Conservation (phyloP, 352 stramenopile genomes). For the Phytophthora brassicae region DNA sequence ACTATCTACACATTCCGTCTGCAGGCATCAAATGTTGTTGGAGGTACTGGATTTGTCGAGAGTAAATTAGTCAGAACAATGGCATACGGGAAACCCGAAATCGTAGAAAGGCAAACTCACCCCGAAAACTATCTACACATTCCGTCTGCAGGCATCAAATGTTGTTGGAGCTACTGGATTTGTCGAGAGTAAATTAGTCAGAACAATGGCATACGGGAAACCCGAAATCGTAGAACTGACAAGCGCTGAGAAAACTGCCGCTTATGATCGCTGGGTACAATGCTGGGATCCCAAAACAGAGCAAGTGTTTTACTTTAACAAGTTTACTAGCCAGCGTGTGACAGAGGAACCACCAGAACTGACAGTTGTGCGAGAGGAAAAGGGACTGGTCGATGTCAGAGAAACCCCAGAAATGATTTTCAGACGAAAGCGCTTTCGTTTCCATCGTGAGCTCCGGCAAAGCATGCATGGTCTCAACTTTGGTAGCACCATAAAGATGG, state of each 20-base stretch:
- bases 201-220: constrained; percentile 54
- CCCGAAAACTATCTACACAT: constrained; percentile 56
- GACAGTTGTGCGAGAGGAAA: constrained; percentile 37
- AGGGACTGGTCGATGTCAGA: constrained; percentile 46
- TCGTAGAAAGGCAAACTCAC: constrained; percentile 65
- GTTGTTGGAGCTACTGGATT: constrained; percentile 57
- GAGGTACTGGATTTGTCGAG: constrained; percentile 62
- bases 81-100: constrained; percentile 58
- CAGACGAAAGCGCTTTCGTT: constrained; percentile 83
- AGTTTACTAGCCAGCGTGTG: constrained; percentile 74
- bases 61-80: constrained; percentile 61
- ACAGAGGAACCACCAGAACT: constrained; percentile 62
- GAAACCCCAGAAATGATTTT: constrained; percentile 83
- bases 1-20: constrained; percentile 68
- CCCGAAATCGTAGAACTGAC: constrained; percentile 74
- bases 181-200: constrained; percentile 63
- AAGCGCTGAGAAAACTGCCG: constrained; percentile 34
- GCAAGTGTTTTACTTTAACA: constrained; percentile 90
- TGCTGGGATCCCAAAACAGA: constrained; percentile 88
- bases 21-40: constrained; percentile 69
- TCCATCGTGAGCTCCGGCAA: constrained; percentile 74
- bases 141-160: constrained; percentile 75
- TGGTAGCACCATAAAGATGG: constrained; percentile 40
- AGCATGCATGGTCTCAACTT: constrained; percentile 37
- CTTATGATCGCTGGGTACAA: constrained; percentile 75